These are phyloP conservation scores for Monosporascus ibericus DNA, from an alignment of 2,329 filamentous ascomycete genomes.

Conservation along the genomic window DNA sequence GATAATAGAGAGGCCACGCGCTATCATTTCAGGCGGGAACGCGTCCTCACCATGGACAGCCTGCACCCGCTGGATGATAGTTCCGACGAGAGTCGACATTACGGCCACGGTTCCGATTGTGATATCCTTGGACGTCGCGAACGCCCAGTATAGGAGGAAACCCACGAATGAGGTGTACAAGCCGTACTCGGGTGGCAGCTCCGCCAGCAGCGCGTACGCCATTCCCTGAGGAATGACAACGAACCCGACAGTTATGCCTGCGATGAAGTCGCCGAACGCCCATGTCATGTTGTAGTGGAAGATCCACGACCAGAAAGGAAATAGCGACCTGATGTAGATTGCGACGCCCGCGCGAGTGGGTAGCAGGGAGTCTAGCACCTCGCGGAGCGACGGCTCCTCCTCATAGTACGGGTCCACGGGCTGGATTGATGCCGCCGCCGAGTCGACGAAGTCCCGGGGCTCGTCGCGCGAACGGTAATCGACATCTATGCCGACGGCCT, in stretches of 20 bases:
- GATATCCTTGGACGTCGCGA: slow-evolving; percentile 49
- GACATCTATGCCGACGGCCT: slow-evolving; percentile 24
- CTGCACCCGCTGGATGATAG: slow-evolving; percentile 36
- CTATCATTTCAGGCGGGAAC: slow-evolving; percentile 36
- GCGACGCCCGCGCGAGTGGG: slow-evolving; percentile 51
- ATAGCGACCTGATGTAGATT: slow-evolving; percentile 62
- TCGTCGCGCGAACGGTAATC: slow-evolving; percentile 21
- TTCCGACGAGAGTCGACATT: slow-evolving; percentile 47
- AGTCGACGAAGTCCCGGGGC: slow-evolving; percentile 18
- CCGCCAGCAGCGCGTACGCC: slow-evolving; percentile 45
- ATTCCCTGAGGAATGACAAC: slow-evolving; percentile 51
- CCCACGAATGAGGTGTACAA: slow-evolving; percentile 35
- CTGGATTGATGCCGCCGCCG: slow-evolving; percentile 18
- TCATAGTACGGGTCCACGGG: slow-evolving; percentile 72
- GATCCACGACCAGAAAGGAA: slow-evolving; percentile 87
- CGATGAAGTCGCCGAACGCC: slow-evolving; percentile 80
- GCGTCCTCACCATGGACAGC: slow-evolving; percentile 28
- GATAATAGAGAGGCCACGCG: slow-evolving; percentile 42
- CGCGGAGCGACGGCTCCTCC: slow-evolving; percentile 64
- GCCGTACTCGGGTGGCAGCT: slow-evolving; percentile 43
- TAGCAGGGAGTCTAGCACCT: slow-evolving; percentile 62
- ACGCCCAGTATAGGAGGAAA: slow-evolving; percentile 32
- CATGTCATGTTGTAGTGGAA: slow-evolving; percentile 79
- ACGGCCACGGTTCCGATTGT: slow-evolving; percentile 66
- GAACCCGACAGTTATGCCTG: slow-evolving; percentile 48